A percentile compares a stretch with the other conserved stretches of the same genome.
Evolutionary conservation across 2,329 filamentous ascomycete genomes (phyloP).

Genomic region (Paracamarosporium sp.): DNA sequence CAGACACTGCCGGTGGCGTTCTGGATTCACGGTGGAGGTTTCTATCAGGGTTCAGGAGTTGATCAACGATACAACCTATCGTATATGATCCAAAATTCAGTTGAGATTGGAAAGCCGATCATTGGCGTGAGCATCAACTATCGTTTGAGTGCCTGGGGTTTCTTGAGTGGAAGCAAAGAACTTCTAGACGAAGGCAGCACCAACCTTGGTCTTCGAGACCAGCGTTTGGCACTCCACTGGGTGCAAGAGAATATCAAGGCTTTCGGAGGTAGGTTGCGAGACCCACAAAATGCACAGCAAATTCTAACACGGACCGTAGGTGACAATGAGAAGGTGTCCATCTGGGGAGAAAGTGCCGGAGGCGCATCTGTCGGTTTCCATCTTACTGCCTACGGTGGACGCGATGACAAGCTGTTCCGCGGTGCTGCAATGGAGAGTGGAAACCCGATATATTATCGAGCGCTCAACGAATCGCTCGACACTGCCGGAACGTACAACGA

Average conservation of each 20-base stretch:
- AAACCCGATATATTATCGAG: slow-evolving; percentile 16
- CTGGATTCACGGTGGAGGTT: slow-evolving; percentile 63
- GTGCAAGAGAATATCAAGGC: slow-evolving; percentile 51
- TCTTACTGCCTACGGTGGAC: slow-evolving; percentile 41
- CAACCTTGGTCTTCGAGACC: slow-evolving; percentile 55
- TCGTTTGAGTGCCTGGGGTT: slow-evolving; percentile 67
- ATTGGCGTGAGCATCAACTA: slow-evolving; percentile 56
- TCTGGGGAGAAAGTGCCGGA: slow-evolving; percentile 55
- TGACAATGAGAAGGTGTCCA: slow-evolving; percentile 51
- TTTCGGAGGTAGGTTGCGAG: slow-evolving; percentile 48
- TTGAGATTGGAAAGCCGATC: slow-evolving; percentile 55
- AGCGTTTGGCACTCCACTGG: slow-evolving; percentile 56
- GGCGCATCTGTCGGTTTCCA: slow-evolving; percentile 53
- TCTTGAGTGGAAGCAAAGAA: slow-evolving; percentile 57
- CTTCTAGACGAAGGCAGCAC: slow-evolving; percentile 52
- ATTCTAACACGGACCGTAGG: slow-evolving; percentile 40
- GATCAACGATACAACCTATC: slow-evolving; percentile 61
- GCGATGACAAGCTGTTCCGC: slow-evolving; percentile 41
- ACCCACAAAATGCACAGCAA: slow-evolving; percentile 25
- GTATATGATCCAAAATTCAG: slow-evolving; percentile 56
- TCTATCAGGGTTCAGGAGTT: slow-evolving; percentile 55
- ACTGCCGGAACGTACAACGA: slow-evolving; percentile 27
- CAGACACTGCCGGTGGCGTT: slow-evolving; percentile 60
- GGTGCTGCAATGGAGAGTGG: slow-evolving; percentile 43
- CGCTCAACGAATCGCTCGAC: slow-evolving; percentile 21